Base-by-base conservation (phyloP, 345 rosid species). In the Streptanthus diversifolius region DNA sequence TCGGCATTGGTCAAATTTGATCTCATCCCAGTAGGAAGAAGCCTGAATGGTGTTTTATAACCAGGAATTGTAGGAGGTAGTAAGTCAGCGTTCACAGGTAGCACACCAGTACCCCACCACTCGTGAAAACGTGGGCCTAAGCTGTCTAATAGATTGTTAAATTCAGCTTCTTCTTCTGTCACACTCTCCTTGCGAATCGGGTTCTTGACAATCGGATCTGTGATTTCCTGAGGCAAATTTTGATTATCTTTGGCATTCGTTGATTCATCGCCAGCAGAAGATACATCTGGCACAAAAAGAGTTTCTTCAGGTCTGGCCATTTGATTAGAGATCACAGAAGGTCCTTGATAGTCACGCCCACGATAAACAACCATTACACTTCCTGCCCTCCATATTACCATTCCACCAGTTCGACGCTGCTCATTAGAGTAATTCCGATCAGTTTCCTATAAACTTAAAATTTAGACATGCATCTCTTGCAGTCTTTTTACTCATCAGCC, bases 51-150 rank as follows among this genome's bases (percentile, higher is more conserved):
- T n/a, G 99, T 88, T 75, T 87, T 92, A 66, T 90, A 95, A 60
- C 84, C 95, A 32, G 92, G 86, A 84, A 95, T 62, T 54, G 83
- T 87, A 45, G 79, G 84, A 77, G 97, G 95, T 77, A 95, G 96
- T 47, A 86, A 80, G 82, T 92, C 98, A 18, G 98, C 99, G 83
- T 95, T 89, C 61, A 95, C 97, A 1, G 98, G 99, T 58, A 92
- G 89, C 27, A 95, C 78, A 63, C 99, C 99, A 12, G 98, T 95
- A 45, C 99, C 99, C 99, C 99, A 95, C 92, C 93, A 92, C 77
- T 87, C 99, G 14, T 86, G 87, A 63, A 92, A 95, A 53, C 97
- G 93, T 67, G 96, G 90, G 32, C 99, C 99, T 69, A 95, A 83
- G 76, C 90, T 86, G 76, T 95, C 99, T 63, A 95, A 70, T 58